phyloP scores from a whole-genome alignment of 495 filamentous ascomycete genomes.

The Opeltia flavorubescens region DNA sequence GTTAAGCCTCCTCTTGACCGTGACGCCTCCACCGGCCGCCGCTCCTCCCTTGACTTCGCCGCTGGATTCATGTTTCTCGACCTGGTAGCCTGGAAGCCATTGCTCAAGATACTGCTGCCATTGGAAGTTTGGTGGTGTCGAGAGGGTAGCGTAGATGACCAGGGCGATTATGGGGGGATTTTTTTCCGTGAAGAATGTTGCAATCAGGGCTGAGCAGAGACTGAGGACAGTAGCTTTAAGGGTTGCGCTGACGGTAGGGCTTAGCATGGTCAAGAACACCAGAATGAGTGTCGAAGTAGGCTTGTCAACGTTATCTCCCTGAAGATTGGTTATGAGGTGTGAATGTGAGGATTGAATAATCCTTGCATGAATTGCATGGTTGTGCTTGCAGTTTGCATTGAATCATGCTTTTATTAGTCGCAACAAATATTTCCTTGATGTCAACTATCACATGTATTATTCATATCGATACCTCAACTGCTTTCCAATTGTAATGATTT shows the following conservation, averaged over 20 bases:
- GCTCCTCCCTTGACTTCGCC: constrained; percentile 14
- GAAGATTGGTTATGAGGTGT: no score
- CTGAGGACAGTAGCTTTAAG: constrained; percentile 59
- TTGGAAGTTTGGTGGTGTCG: constrained; percentile 71
- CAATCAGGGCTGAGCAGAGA: constrained; percentile 66
- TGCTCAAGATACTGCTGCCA: constrained; percentile 59
- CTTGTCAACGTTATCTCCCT: constrained; percentile 25
- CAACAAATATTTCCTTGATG: no score
- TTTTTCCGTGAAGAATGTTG: constrained; percentile 20
- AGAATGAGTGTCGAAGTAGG: neutral
- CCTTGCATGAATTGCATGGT: no score
- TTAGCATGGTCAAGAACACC: constrained; percentile 19
- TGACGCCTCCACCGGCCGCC: constrained; percentile 10
- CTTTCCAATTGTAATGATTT: no score
- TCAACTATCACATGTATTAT: no score
- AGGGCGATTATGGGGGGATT: constrained; percentile 55
- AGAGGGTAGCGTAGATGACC: constrained; percentile 57
- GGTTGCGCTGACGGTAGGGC: constrained; percentile 50
- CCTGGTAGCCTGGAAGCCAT: constrained; percentile 32
- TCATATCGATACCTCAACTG: no score
- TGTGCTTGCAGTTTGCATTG: no score
- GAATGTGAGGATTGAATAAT: no score
- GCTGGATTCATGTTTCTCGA: constrained; percentile 18
- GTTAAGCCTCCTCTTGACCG: constrained; percentile 33
- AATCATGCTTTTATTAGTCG: no score